Evolutionary conservation across 2,329 filamentous ascomycete species (phyloP).

Genomic region (Neofusicoccum laricinum): DNA sequence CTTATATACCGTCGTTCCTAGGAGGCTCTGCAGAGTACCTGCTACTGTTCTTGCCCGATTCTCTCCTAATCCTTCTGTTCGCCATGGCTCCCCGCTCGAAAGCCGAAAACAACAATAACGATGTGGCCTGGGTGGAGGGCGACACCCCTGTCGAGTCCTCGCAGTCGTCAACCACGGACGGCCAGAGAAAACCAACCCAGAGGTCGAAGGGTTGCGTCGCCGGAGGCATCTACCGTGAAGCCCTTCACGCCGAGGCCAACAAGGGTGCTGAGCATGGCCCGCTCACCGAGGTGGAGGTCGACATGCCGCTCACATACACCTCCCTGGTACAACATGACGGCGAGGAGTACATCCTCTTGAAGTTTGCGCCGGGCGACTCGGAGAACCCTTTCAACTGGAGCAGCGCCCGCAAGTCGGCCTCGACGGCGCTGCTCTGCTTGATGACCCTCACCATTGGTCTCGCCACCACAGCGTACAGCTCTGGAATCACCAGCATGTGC

Average conservation of each 20-base stretch:
- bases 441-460: slow-evolving; percentile 56
- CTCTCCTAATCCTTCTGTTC: not conserved
- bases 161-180: not conserved
- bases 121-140: slow-evolving; percentile 13
- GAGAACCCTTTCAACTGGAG: slow-evolving; percentile 55
- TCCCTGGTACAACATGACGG: slow-evolving; percentile 43
- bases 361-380: slow-evolving; percentile 45
- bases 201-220: slow-evolving; percentile 33
- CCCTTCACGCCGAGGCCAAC: slow-evolving; percentile 25
- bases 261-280: slow-evolving; percentile 29
- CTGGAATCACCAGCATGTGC: slow-evolving; percentile 48
- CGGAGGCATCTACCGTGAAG: slow-evolving; percentile 39
- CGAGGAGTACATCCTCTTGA: slow-evolving; percentile 46
- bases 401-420: slow-evolving; percentile 43
- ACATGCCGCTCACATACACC: slow-evolving; percentile 48
- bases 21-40: not conserved
- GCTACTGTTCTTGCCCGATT: not conserved
- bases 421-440: slow-evolving; percentile 47
- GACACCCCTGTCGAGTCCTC: slow-evolving; percentile 11
- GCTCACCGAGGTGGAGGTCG: slow-evolving; percentile 45
- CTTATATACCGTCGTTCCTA: slow-evolving; percentile 9
- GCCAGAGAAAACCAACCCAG: not conserved
- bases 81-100: slow-evolving; percentile 11
- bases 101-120: not conserved
- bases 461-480: slow-evolving; percentile 54